Evolutionary conservation across 139 green algal species (phyloP), one percentile per base, ranked within the genome.

Genomic region (Cymbomonas tetramitiformis): DNA sequence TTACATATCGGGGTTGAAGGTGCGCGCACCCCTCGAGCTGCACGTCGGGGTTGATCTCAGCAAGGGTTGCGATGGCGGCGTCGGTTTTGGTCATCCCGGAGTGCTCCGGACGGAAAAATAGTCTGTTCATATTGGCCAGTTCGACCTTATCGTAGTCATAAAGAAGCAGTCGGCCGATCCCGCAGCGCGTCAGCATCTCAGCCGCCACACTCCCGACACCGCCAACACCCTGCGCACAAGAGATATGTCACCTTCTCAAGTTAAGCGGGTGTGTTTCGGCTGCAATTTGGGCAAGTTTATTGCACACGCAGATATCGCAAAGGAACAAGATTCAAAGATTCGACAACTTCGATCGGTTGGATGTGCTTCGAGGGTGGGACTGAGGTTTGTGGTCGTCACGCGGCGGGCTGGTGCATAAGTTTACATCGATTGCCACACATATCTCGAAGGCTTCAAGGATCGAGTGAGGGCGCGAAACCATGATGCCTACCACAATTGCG

Each of bases 71-170:
- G 23, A 79, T 77, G 2, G 90, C 90, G 1, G 90, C 90, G 31
- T 94, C 86, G 15, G 88, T 96, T 74, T 97, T 97, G 46, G 86
- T 94, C 81, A 97, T 85, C 41, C 90, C 90, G 52, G 76, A 86
- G 29, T 76, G 68, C 24, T 97, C 86, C 0, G 89, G 89, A 43
- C 86, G 75, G 78, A 95, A 97, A 73, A 97, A 97, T 33, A 97
- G 82, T 2, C 89, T 69, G 72, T 97, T 97, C 90, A 97, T 96
- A 71, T 97, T 97, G 55, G 88, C 90, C 51, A 95, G 75, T 75
- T 97, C 90, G 30, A 97, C 90, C 43, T 71, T 83, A 75, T 97
- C 90, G 65, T 75, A 75, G 67, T 75, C 79, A 55, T 92, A 96
- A 59, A 97, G 80, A 26, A 97, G 76, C 58, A 97, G 80, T 4